Evolutionary conservation across 768 basidiomycete genomes (phyloP).

Genomic region (Rhizopogon vesiculosus): DNA sequence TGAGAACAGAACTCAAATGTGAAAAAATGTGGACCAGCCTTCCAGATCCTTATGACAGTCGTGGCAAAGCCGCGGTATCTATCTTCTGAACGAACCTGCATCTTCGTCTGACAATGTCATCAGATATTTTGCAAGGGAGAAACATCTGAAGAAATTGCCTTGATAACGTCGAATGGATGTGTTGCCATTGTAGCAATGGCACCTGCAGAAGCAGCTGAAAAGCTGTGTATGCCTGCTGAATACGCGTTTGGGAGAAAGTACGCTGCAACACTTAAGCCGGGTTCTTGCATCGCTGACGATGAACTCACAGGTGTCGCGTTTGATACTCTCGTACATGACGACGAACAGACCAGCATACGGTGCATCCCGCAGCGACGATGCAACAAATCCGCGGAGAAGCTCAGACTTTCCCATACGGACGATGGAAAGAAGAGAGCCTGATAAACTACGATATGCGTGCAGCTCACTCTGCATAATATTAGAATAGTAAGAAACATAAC

Average conservation of each 20-base stretch:
- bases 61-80: conserved; percentile 67
- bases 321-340: conserved; percentile 83
- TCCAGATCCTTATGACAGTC: conserved; percentile 64
- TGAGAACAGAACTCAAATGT: neutral
- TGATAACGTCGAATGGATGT: conserved; percentile 92
- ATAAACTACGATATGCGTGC: conserved; percentile 62
- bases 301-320: conserved; percentile 60
- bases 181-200: conserved; percentile 81
- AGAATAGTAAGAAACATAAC: neutral
- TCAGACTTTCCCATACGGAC: conserved; percentile 72
- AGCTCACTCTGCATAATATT: conserved; percentile 60
- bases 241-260: conserved; percentile 37
- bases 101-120: conserved; percentile 59
- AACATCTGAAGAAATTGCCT: conserved; percentile 42
- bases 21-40: conserved; percentile 37
- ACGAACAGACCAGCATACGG: conserved; percentile 92
- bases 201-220: conserved; percentile 77
- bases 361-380: conserved; percentile 89
- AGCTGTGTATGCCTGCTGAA: conserved; percentile 51
- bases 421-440: conserved; percentile 54
- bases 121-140: neutral
- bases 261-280: conserved; percentile 22
- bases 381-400: conserved; percentile 79
- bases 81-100: conserved; percentile 82
- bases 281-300: conserved; percentile 8